These are phyloP conservation scores for Solanum gandarillasii DNA, from an alignment of 257 asterid species.

Conservation along the genomic window DNA sequence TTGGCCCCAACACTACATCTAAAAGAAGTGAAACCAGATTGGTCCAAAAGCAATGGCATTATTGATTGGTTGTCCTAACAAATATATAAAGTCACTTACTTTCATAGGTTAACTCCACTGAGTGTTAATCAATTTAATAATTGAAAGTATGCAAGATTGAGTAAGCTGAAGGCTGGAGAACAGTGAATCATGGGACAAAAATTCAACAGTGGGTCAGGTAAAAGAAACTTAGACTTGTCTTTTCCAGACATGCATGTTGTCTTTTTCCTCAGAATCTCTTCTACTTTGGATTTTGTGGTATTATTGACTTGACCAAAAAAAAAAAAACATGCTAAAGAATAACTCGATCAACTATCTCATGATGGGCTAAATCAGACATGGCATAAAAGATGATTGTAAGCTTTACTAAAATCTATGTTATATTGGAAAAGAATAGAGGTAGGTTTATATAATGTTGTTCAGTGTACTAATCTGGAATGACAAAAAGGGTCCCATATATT, in stretches of 20 bases:
- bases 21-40: background rate
- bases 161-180: background rate
- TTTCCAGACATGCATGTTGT: background rate
- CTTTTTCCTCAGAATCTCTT: background rate
- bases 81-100: background rate
- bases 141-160: background rate
- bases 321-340: background rate
- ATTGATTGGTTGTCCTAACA: background rate
- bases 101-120: background rate
- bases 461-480: background rate
- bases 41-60: background rate
- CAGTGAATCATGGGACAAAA: background rate
- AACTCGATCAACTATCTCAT: background rate
- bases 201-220: slow-evolving; percentile 3
- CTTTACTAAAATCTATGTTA: background rate
- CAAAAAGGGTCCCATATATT: background rate
- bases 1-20: background rate
- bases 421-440: background rate
- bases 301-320: background rate
- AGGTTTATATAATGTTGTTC: background rate
- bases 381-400: background rate
- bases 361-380: background rate
- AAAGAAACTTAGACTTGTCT: background rate
- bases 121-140: background rate
- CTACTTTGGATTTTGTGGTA: background rate